Evolutionary conservation across 495 filamentous ascomycete genomes (phyloP), one percentile per base, ranked within the genome.

Genomic region (Xylaria castorea): DNA sequence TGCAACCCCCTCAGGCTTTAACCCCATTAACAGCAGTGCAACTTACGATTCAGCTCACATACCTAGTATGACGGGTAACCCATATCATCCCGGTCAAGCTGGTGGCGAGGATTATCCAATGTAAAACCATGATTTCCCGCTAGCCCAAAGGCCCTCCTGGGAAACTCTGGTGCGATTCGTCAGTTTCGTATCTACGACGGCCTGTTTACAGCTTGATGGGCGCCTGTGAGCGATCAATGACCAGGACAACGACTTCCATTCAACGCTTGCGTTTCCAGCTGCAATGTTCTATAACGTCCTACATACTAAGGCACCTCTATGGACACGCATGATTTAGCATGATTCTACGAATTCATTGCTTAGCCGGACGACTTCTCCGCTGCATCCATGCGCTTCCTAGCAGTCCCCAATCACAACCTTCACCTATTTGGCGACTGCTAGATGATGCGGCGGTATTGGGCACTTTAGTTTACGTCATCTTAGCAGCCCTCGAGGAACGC

Each of bases 1-100:
- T 6, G 6, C 76, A 32, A 70, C 66, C 12, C 53, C 73, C 2
- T 63, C 75, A 38, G 57, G 68, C n/a, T 81, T 81, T 67, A 71
- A 78, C 22, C 73, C 79, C 22, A 79, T 79, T 66, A 81, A 78
- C 64, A 53, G 48, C 55, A 73, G 61, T 12, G 36, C 67, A 36
- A 53, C 38, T 42, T 78, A 76, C 44, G 73, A 76, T 65, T 34
- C 74, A 30, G 42, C 74, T 22, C 76, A 80, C 71, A 68, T 80
- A 71, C 20, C 75, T 34, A 25, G 46, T 66, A 70, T 76, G 30
- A 71, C 71, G 25, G 66, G 55, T 25, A 53, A 65, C 27, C 55
- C 64, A 34, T 73, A 73, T 27, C 71, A 68, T 57, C 64, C 27
- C 20, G 27, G 16, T 50, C 71, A 68, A 48, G 18, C 44, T 55